Percentiles rank a stretch among this genome's conserved stretches.
phyloP scores from a whole-genome alignment of 1,284 basidiomycete genomes.

The Exobasidium rhododendri region DNA sequence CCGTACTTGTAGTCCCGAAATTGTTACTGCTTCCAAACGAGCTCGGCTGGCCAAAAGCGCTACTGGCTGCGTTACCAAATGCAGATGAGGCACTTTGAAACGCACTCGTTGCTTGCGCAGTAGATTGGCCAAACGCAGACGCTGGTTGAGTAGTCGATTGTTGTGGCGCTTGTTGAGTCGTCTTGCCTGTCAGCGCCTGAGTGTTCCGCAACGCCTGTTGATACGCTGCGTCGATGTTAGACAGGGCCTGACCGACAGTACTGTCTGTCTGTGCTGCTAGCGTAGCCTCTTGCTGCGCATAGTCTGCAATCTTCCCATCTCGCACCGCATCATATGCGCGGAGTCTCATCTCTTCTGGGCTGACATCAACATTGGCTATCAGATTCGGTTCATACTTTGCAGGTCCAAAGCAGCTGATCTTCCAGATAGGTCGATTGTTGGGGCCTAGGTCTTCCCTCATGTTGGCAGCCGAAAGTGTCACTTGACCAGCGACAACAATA shows the following conservation, averaged over 20 bases:
- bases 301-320: slow-evolving; percentile 65
- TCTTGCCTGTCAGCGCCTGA: not conserved
- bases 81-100: slow-evolving; percentile 35
- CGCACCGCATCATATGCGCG: slow-evolving; percentile 65
- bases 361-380: slow-evolving; percentile 68
- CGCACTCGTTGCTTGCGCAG: slow-evolving; percentile 15
- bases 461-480: not conserved
- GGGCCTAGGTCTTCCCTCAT: slow-evolving; percentile 16
- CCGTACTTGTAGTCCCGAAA: not conserved
- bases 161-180: not conserved
- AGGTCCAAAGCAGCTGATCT: slow-evolving; percentile 72
- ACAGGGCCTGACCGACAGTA: slow-evolving; percentile 3
- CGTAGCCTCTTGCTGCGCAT: slow-evolving; percentile 59
- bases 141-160: slow-evolving; percentile 9
- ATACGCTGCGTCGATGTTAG: slow-evolving; percentile 7
- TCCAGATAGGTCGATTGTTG: slow-evolving; percentile 65
- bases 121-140: slow-evolving; percentile 22
- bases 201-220: slow-evolving; percentile 15
- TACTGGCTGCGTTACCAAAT: slow-evolving; percentile 21
- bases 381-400: slow-evolving; percentile 72
- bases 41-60: slow-evolving; percentile 30
- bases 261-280: slow-evolving; percentile 6
- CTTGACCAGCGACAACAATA: slow-evolving; percentile 12
- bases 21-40: slow-evolving; percentile 29
- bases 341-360: slow-evolving; percentile 70